Evolutionary conservation across 805 yeast species (phyloP), one percentile per base, ranked within the genome.

Genomic region (Starmerella etchellsii): DNA sequence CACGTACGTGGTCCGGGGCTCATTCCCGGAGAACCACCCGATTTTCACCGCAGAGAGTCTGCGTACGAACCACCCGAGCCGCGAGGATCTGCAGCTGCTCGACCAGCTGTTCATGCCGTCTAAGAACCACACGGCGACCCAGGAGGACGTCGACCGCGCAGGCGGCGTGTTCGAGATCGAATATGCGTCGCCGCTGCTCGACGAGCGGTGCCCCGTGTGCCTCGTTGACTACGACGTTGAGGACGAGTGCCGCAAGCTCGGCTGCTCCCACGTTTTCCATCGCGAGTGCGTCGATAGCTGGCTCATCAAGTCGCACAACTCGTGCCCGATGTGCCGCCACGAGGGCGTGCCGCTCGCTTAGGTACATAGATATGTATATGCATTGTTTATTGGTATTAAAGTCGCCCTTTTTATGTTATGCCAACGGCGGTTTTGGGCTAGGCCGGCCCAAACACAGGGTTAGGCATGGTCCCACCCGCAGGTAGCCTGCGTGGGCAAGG

Each of bases 1-100:
- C n/a, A 71, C 75, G 20, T 71, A 72, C 37, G 77, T 74, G 7
- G 66, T 73, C 60, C 79, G 79, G 0, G 76, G 76, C 31, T 58
- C 68, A 13, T 74, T 71, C 48, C 65, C 70, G 2, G 58, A 57
- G 31, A 57, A 66, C 41, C 75, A 71, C 50, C 76, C 75, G 4
- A 52, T 71, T 8, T 57, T 71, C 27, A 54, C 64, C 1, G 70
- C 73, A 1, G 71, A 72, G 4, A 58, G 71, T 2, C 48, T 71
- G 34, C 57, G 68, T 51, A 62, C 69, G 2, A 73, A 70, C 36
- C 60, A 63, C 36, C 75, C 74, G n/a, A 62, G 70, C 0, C 66
- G 67, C 50, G 74, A 70, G 40, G 76, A 72, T 46, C 47, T 70
- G 52, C 47, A 68, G 31, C 61, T 67, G 1, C 59, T 73, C 11